Base-by-base conservation (phyloP, 2,329 filamentous ascomycete species). In the Curvularia hawaiiensis region DNA sequence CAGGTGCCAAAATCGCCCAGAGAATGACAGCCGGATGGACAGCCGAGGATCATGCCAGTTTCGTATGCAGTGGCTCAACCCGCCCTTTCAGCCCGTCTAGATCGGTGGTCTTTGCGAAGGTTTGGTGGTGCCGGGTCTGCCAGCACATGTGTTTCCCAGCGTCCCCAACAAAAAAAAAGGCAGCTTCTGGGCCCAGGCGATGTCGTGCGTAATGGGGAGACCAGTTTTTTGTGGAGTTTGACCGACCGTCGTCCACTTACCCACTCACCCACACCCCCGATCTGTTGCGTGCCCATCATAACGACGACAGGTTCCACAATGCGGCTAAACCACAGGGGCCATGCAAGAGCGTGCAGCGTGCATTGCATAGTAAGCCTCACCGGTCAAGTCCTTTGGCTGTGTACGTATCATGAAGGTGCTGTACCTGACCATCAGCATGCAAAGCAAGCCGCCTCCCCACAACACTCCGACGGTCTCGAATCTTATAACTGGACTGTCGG, bases 311-410 rank as follows among this genome's bases (percentile, higher is more conserved):
- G 62, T 61, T 31, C 43, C 43, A 31, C 16, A 47, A 47, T 57
- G 49, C 52, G 52, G 47, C 52, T 59, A 60, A 20, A 59, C 56
- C 46, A 40, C 52, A 54, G 50, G 58, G 59, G 60, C 47, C 47
- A 54, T 53, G 44, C 52, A 44, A 38, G 20, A 44, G 51, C 4
- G 40, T 59, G 57, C 54, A 60, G 50, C 56, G 28, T 44, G 47
- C 60, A 65, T 60, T 60, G 67, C 64, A 60, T 64, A 56, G 65
- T 63, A 70, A 43, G 66, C 68, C 66, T 68, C 65, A 70, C 66
- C 65, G 67, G 66, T 65, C 54, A 56, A 47, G 31, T 14, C 7
- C n/a, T 30, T 33, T 11, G 40, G 35, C 18, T 16, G 18, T 47
- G 39, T 38, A 38, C 7, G 35, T 28, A 28, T 28, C 26, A 28